phyloP scores from a whole-genome alignment of 2,329 filamentous ascomycete species.

The Colletotrichum lini region DNA sequence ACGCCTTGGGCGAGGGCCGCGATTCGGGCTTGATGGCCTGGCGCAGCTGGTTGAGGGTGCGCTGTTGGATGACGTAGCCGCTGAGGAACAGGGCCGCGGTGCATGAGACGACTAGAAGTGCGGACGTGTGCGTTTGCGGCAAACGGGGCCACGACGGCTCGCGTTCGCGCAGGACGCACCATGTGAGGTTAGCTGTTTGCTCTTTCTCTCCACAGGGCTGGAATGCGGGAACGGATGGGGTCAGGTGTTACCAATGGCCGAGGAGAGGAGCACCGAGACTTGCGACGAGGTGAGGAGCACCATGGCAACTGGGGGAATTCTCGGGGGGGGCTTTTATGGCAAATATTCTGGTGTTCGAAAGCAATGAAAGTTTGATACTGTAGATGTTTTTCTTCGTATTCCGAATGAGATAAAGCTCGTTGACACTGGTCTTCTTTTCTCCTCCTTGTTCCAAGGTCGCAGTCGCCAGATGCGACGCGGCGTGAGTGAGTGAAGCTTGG shows the following conservation, averaged over 20 bases:
- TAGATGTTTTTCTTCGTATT: not conserved
- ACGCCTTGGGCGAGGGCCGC: constrained; percentile 61
- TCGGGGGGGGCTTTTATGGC: not conserved
- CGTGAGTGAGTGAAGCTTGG: constrained; percentile 16
- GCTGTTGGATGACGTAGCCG: constrained; percentile 89
- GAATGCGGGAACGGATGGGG: constrained; percentile 36
- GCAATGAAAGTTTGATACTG: not conserved
- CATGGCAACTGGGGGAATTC: constrained; percentile 21
- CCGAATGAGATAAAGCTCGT: not conserved
- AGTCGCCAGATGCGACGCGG: constrained; percentile 26
- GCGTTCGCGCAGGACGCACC: constrained; percentile 28
- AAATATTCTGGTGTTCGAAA: not conserved
- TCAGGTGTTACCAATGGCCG: constrained; percentile 69
- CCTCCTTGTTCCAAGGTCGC: constrained; percentile 12
- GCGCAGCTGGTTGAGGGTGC: constrained; percentile 84
- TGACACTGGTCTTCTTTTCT: not conserved
- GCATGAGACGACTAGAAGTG: constrained; percentile 76
- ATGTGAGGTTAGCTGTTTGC: constrained; percentile 10
- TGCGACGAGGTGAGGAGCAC: constrained; percentile 78
- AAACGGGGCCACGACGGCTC: constrained; percentile 16
- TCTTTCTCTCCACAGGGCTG: constrained; percentile 24
- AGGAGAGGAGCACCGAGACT: constrained; percentile 77
- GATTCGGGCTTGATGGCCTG: constrained; percentile 73
- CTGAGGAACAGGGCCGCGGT: constrained; percentile 88
- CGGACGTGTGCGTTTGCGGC: constrained; percentile 18